These are phyloP conservation scores for Stagonosporopsis cucurbitacearum DNA, from an alignment of 2,329 filamentous ascomycete species.

Conservation along the genomic window DNA sequence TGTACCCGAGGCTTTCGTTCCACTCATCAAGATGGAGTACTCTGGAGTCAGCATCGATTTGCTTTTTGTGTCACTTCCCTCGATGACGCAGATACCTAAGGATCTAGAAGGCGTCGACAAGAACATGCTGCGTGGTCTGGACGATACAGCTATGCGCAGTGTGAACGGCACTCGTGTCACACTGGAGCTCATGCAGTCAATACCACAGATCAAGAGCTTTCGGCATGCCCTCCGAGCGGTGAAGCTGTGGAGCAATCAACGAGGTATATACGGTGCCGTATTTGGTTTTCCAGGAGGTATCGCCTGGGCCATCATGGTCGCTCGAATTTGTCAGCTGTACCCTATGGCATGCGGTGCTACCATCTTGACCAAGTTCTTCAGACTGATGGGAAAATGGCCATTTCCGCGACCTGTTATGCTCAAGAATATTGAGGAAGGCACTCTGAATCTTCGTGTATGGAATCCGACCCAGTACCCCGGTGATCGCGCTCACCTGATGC, in stretches of 20 bases:
- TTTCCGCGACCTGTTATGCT: slow-evolving; percentile 95
- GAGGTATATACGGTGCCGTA: slow-evolving; percentile 94
- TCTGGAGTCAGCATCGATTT: slow-evolving; percentile 92
- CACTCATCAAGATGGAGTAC: slow-evolving; percentile 96
- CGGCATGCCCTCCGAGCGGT: slow-evolving; percentile 87
- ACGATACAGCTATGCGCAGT: slow-evolving; percentile 85
- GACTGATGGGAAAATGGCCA: slow-evolving; percentile 86
- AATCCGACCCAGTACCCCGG: slow-evolving; percentile 86
- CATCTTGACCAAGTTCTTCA: slow-evolving; percentile 92
- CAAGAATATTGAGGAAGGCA: slow-evolving; percentile 83
- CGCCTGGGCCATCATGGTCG: slow-evolving; percentile 97
- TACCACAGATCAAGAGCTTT: slow-evolving; percentile 90
- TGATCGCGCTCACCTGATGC: slow-evolving; percentile 91
- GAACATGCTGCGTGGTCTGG: slow-evolving; percentile 80
- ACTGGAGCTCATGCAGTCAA: slow-evolving; percentile 85
- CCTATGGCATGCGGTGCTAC: slow-evolving; percentile 88
- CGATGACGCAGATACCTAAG: slow-evolving; percentile 53
- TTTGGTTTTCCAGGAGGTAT: slow-evolving; percentile 97
- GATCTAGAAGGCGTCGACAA: slow-evolving; percentile 82
- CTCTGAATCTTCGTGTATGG: slow-evolving; percentile 86
- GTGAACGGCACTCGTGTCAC: slow-evolving; percentile 95
- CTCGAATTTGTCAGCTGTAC: slow-evolving; percentile 93
- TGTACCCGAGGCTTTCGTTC: slow-evolving; percentile 90
- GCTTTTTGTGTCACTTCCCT: slow-evolving; percentile 63
- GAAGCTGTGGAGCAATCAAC: slow-evolving; percentile 93